Base-by-base conservation (phyloP, 2,329 filamentous ascomycete genomes). In the Penicillium sp. region DNA sequence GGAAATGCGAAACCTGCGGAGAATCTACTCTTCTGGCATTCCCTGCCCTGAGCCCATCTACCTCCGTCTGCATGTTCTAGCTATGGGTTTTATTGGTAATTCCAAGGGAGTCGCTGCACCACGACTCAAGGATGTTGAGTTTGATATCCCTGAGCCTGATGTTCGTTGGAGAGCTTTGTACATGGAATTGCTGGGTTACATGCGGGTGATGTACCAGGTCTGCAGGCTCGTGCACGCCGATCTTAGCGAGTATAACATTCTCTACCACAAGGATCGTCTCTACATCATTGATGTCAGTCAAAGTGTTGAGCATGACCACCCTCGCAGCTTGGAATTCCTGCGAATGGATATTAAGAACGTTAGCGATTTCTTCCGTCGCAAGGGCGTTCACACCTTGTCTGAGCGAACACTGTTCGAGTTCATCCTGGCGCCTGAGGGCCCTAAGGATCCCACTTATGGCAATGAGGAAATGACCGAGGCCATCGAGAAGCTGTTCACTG, bases 261-360 rank as follows among this genome's bases (percentile, higher is more conserved):
- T 99, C 21, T 99, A 96, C 79, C 84, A 97, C 79, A 83, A 92
- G 55, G 82, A 85, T 57, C 86, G 85, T 67, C 85, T 97, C 0
- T 96, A 91, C 81, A 89, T 99, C 69, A 99, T 99, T 74, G 95
- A 99, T 76, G 95, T 99, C 44, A 96, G 92, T 55, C 95, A 99
- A 78, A 95, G 90, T 70, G 95, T 99, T 21, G 96, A 98, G 79
- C 93, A 96, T 66, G 93, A 98, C 67, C 95, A 99, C 74, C 95
- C 95, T 0, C 85, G 91, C 57, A 93, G 91, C 2, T 82, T 96
- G 29, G 93, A 98, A 72, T 99, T 99, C 72, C 77, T 99, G 67
- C 88, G 95, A 33, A 98, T 97, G 93, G 95, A 99, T 72, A 92
- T 99, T 76, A 98, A 97, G 82, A 99, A 99, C 71, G 87, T 96